These are phyloP conservation scores for Oryza meridionalis DNA, from an alignment of 176 grass and related monocot genomes.

Conservation along the genomic window DNA sequence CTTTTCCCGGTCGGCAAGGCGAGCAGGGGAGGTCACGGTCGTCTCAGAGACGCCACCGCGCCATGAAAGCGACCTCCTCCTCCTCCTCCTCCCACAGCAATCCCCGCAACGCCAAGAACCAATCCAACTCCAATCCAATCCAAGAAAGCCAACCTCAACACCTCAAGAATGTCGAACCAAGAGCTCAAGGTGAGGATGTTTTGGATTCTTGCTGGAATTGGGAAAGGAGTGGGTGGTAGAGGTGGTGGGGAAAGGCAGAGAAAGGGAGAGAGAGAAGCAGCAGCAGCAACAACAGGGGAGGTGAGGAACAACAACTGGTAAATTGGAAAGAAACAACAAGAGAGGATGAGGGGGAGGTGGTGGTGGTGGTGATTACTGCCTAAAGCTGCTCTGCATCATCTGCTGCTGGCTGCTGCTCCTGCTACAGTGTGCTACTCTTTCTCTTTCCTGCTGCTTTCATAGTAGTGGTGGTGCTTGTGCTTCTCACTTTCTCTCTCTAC, in stretches of 20 bases:
- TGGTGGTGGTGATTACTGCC: neutral
- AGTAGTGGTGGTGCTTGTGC: no score
- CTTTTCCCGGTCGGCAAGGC: neutral
- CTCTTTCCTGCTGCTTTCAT: neutral
- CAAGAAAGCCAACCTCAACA: constrained; percentile 4
- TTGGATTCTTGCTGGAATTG: constrained; percentile 11
- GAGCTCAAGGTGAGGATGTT: neutral
- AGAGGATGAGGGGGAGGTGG: neutral
- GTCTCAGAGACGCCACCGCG: constrained; percentile 17
- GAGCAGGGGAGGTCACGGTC: constrained; percentile 3
- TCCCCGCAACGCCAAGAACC: neutral
- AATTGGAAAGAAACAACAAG: neutral
- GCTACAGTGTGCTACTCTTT: neutral
- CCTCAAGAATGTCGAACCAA: constrained; percentile 4
- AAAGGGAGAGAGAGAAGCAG: neutral
- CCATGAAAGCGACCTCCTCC: neutral
- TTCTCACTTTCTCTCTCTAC: neutral
- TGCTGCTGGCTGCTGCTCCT: no score
- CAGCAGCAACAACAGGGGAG: neutral
- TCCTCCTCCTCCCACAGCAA: neutral
- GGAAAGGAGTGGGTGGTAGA: neutral
- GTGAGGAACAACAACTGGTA: constrained; percentile 32
- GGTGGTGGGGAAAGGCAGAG: constrained; percentile 6
- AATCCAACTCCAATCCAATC: neutral
- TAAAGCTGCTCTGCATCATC: neutral